Evolutionary conservation across 139 green algal genomes (phyloP), one percentile per base, ranked within the genome.

Genomic region (Parachlorella kessleri): DNA sequence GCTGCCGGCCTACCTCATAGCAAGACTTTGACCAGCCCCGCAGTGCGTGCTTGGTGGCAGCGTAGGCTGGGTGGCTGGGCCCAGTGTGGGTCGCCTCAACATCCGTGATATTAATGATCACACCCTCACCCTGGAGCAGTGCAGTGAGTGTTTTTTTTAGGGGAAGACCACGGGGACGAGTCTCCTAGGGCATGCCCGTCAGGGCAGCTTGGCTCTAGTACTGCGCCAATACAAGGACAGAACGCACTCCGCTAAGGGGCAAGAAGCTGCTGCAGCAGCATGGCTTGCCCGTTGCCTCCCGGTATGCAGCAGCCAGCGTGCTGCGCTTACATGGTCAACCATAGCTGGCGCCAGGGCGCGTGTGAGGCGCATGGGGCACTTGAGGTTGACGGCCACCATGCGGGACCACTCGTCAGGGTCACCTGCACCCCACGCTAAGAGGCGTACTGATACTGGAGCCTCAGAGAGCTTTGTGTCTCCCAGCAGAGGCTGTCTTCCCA

Each of bases 341-440:
- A 87, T 87, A 6, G 48, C 66, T 8, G 82, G 77, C 0, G 73
- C 66, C 54, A 87, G 66, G 0, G 64, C 35, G n/a, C 72, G 30
- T 2, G 84, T 76, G 32, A 87, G 38, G 36, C 75, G 72, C 83
- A 87, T 86, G 53, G 83, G 79, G 5, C 72, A 72, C 26, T 35
- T 35, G 14, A 75, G 35, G 66, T 87, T 87, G 32, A 81, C 48
- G 18, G 72, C 55, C 24, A 86, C 35, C 64, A 77, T 67, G 37
- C 70, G 42, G 8, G 86, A 68, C 67, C 73, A 87, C 10, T 87
- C 83, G 14, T 87, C 77, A 3, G 78, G 77, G 41, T 82, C 75
- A 32, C 83, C 83, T 84, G 79, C 48, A 35, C 18, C 4, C 3
- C 2, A 55, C 39, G 32, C n/a, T 70, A 28, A 8, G 6, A 41